Evolutionary conservation across 495 filamentous ascomycete species (phyloP).

Genomic region (Penicillium diatomitis): DNA sequence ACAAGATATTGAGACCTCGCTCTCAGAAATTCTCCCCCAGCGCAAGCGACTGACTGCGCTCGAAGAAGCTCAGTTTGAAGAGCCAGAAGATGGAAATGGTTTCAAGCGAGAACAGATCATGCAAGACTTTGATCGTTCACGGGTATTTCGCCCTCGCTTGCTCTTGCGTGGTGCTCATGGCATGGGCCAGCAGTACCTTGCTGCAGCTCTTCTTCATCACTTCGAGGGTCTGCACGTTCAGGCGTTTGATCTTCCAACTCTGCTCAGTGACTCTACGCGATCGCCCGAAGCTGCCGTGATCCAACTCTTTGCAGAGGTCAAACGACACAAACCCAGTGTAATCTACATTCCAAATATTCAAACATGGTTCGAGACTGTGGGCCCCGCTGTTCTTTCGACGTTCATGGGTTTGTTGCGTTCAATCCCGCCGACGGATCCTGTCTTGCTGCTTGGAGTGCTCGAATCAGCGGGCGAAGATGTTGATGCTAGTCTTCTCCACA

Average conservation of each 20-base stretch:
- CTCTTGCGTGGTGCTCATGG: slow-evolving; percentile 68
- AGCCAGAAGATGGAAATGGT: slow-evolving; percentile 66
- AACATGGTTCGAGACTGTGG: slow-evolving; percentile 68
- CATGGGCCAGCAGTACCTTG: slow-evolving; percentile 92
- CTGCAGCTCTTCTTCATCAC: slow-evolving; percentile 75
- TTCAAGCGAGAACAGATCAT: slow-evolving; percentile 79
- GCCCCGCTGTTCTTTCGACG: slow-evolving; percentile 58
- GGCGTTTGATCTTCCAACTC: slow-evolving; percentile 81
- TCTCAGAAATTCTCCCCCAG: slow-evolving; percentile 76
- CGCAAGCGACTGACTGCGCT: slow-evolving; percentile 78
- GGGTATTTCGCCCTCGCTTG: slow-evolving; percentile 81
- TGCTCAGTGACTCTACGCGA: slow-evolving; percentile 62
- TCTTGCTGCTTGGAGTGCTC: slow-evolving; percentile 74
- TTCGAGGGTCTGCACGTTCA: slow-evolving; percentile 93
- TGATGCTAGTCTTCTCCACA: slow-evolving; percentile 52
- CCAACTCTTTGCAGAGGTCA: slow-evolving; percentile 82
- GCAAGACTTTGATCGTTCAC: slow-evolving; percentile 81
- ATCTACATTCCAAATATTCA: slow-evolving; percentile 91
- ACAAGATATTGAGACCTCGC: slow-evolving; percentile 47
- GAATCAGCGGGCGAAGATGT: slow-evolving; percentile 52
- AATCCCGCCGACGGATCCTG: slow-evolving; percentile 76
- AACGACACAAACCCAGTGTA: slow-evolving; percentile 88
- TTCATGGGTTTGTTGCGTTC: slow-evolving; percentile 70
- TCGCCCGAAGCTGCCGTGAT: slow-evolving; percentile 81
- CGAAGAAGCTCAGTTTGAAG: slow-evolving; percentile 90